Base-by-base conservation (phyloP, 1,139 yeast species). In the Candida tetrigidarum region DNA sequence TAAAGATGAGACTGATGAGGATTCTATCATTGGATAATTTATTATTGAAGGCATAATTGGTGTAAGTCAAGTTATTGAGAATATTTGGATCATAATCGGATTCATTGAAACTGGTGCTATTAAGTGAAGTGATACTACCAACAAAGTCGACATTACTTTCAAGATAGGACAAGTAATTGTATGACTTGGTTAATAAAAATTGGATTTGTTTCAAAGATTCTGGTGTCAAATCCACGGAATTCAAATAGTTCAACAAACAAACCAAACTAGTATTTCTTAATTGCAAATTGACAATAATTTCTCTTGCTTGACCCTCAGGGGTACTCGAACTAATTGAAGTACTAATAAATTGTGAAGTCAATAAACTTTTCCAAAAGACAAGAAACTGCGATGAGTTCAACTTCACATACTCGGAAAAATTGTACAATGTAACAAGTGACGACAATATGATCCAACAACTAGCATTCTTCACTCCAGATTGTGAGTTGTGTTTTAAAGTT, bases 361-460 rank as follows among this genome's bases (percentile, higher is more conserved):
- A 68, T n/a, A 90, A 74, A 48, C 84, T 81, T 57, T 88, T 88
- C 96, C 97, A 91, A 50, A 90, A 80, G 5, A 82, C 76, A 39
- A 90, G 69, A 45, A 89, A 75, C 58, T 89, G 96, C 0, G 93
- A 80, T 3, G 90, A 75, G 58, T 89, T 88, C 50, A 87, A 76
- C 51, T 78, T 80, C 33, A 87, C 80, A 54, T 84, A 86, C 48
- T 74, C 80, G 1, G 73, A 68, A 12, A 78, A 74, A 10, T 79
- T 77, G 38, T 86, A 84, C 47, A 85, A 80, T 16, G 90, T 83
- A 63, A 92, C 86, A 36, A 91, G 67, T 0, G 97, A 96, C 42
- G 85, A 74, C 33, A 93, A 67, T 18, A 90, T 66, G 3, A 85
- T 75, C 98, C 98, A 92, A 51, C 87, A 51, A 44, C 72, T 56